Evolutionary conservation across 2,329 filamentous ascomycete genomes (phyloP).

Genomic region (Arthrobotrys sinensis): DNA sequence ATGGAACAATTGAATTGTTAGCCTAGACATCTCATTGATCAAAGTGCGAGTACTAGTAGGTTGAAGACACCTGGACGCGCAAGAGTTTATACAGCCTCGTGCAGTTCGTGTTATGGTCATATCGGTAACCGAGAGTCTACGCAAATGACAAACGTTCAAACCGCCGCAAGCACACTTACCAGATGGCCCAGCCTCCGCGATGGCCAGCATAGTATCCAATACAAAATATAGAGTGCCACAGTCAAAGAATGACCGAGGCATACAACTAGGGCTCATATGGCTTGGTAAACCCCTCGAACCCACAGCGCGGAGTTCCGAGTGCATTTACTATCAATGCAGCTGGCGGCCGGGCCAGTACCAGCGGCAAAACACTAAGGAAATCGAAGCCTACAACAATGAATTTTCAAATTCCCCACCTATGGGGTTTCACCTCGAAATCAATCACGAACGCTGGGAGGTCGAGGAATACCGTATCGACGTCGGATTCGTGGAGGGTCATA

Average conservation of each 20-base stretch:
- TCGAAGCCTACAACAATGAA: not conserved
- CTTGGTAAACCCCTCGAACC: not conserved
- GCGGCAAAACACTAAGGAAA: not conserved
- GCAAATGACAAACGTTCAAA: no score
- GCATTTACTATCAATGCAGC: not conserved
- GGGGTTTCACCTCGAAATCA: conserved; percentile 11
- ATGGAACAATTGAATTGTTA: no score
- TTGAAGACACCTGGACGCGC: no score
- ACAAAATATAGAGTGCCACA: not conserved
- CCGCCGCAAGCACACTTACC: no score
- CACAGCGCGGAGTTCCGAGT: not conserved
- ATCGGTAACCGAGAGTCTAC: no score
- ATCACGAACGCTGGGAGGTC: conserved; percentile 14
- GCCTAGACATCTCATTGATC: no score
- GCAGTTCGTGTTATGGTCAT: no score
- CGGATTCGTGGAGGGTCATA: conserved; percentile 7
- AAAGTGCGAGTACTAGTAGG: no score
- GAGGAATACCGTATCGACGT: not conserved
- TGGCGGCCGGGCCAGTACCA: not conserved
- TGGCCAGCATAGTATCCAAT: not conserved
- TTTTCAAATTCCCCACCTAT: not conserved
- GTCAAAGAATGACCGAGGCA: not conserved
- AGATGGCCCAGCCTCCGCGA: not conserved
- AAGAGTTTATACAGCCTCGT: no score
- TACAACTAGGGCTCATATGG: conserved; percentile 3